These are phyloP conservation scores for Neocatenulostroma microsporum DNA, from an alignment of 2,329 filamentous ascomycete species.

Conservation along the genomic window DNA sequence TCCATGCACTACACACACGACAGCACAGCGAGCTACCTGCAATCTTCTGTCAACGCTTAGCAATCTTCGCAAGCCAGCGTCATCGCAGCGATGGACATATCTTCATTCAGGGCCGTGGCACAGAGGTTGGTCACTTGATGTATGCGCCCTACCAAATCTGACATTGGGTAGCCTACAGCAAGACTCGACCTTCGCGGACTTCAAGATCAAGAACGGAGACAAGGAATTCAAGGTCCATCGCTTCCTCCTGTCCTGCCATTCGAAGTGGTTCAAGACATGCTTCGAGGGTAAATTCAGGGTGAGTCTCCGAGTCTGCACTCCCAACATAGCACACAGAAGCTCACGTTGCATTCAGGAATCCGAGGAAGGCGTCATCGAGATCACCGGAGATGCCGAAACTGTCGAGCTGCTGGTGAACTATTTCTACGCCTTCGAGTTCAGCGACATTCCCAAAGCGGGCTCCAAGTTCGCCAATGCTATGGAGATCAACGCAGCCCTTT, in stretches of 20 bases:
- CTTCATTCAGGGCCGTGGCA: too few species aligned
- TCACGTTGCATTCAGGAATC: too few species aligned
- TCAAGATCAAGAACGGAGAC: neutral
- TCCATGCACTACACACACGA: too few species aligned
- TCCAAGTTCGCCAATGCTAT: neutral
- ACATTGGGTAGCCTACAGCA: too few species aligned
- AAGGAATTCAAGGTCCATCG: neutral
- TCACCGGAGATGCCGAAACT: neutral
- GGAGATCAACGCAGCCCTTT: too few species aligned
- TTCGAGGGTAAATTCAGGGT: neutral
- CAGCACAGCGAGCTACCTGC: too few species aligned
- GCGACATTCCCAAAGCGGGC: neutral
- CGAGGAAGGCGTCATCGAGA: neutral
- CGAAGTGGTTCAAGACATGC: neutral
- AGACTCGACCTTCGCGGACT: neutral
- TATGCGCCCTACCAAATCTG: too few species aligned
- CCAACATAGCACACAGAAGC: neutral
- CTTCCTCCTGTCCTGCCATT: neutral
- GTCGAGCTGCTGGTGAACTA: neutral
- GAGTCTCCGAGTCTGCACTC: neutral
- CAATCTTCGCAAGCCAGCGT: too few species aligned
- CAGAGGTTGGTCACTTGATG: too few species aligned
- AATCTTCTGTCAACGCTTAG: too few species aligned
- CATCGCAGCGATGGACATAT: too few species aligned
- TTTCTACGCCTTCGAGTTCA: slow-evolving; percentile 2